A percentile compares a stretch with the other conserved stretches of the same genome.
Evolutionary conservation across 352 stramenopile species (phyloP).

Genomic region (Pythium myriotylum): DNA sequence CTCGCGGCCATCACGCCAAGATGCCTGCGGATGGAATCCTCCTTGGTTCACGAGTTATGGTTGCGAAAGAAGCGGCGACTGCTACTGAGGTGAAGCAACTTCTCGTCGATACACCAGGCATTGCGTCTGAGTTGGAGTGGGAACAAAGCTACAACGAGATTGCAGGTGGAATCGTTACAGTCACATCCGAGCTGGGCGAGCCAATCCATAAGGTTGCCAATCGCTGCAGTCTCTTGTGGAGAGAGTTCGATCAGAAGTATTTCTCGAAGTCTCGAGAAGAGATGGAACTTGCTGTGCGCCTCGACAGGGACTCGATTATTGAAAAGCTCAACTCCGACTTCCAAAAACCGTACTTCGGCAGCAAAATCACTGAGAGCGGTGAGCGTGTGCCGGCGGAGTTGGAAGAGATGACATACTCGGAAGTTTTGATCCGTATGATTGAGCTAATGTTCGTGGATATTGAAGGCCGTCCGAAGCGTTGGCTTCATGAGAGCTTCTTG

Average conservation of each 20-base stretch:
- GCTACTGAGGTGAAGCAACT: slow-evolving; percentile 83
- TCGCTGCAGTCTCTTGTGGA: slow-evolving; percentile 75
- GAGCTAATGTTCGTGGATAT: slow-evolving; percentile 77
- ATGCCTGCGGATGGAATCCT: slow-evolving; percentile 87
- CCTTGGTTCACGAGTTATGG: slow-evolving; percentile 83
- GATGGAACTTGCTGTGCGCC: slow-evolving; percentile 58
- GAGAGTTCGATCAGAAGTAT: slow-evolving; percentile 87
- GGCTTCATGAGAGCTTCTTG: slow-evolving; percentile 73
- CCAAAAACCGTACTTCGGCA: slow-evolving; percentile 90
- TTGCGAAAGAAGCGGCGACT: slow-evolving; percentile 87
- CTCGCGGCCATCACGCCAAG: slow-evolving; percentile 46
- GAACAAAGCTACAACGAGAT: slow-evolving; percentile 74
- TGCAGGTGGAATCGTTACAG: slow-evolving; percentile 77
- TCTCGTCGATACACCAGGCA: slow-evolving; percentile 76
- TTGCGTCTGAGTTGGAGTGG: slow-evolving; percentile 74
- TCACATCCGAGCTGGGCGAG: slow-evolving; percentile 84
- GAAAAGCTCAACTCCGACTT: slow-evolving; percentile 83
- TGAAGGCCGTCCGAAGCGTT: slow-evolving; percentile 55
- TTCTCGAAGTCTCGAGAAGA: slow-evolving; percentile 79
- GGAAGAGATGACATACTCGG: slow-evolving; percentile 86
- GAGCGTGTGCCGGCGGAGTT: slow-evolving; percentile 52
- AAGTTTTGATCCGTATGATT: slow-evolving; percentile 78
- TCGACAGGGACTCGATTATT: slow-evolving; percentile 82
- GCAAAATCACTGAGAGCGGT: slow-evolving; percentile 47
- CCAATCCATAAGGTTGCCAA: slow-evolving; percentile 88